Percentiles rank a stretch among this genome's conserved stretches.
Evolutionary conservation across 2,329 filamentous ascomycete species (phyloP).

Genomic region (Clarireedia homoeocarpa): DNA sequence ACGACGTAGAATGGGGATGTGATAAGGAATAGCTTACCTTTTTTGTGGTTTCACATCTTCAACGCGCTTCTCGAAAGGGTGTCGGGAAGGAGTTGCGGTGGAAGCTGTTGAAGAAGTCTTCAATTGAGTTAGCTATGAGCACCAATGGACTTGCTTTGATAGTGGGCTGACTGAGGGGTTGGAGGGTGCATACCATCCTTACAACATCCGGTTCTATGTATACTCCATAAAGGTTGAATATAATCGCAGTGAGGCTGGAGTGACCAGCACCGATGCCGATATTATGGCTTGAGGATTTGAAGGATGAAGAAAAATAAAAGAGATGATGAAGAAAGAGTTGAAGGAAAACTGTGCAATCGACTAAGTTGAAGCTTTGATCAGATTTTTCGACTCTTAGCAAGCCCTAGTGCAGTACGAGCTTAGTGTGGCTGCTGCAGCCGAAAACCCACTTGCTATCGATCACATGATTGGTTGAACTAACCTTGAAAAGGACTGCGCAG

Average conservation of each 20-base stretch:
- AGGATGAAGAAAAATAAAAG: slow-evolving; percentile 2
- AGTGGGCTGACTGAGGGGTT: slow-evolving; percentile 10
- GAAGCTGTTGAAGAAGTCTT: slow-evolving; percentile 42
- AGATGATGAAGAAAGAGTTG: background rate
- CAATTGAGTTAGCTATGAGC: background rate
- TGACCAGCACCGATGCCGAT: slow-evolving; percentile 24
- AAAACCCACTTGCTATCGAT: background rate
- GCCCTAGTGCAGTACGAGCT: too few relatives aligned
- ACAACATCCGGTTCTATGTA: slow-evolving; percentile 15
- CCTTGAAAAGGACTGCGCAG: too few relatives aligned
- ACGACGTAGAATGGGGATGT: slow-evolving; percentile 6
- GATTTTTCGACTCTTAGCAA: background rate
- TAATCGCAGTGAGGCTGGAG: slow-evolving; percentile 15
- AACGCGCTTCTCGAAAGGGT: slow-evolving; percentile 68
- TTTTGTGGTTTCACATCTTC: slow-evolving; percentile 83
- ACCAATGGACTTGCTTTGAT: background rate
- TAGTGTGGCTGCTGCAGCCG: too few relatives aligned
- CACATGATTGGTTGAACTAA: background rate
- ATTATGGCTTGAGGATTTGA: background rate
- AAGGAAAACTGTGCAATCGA: background rate
- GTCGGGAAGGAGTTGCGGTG: slow-evolving; percentile 51
- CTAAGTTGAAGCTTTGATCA: background rate
- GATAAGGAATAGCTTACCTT: slow-evolving; percentile 52
- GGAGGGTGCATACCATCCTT: slow-evolving; percentile 24
- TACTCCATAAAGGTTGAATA: slow-evolving; percentile 17